Evolutionary conservation across 2,329 filamentous ascomycete species (phyloP), one percentile per base, ranked within the genome.

Genomic region (Rutstroemia sp.): DNA sequence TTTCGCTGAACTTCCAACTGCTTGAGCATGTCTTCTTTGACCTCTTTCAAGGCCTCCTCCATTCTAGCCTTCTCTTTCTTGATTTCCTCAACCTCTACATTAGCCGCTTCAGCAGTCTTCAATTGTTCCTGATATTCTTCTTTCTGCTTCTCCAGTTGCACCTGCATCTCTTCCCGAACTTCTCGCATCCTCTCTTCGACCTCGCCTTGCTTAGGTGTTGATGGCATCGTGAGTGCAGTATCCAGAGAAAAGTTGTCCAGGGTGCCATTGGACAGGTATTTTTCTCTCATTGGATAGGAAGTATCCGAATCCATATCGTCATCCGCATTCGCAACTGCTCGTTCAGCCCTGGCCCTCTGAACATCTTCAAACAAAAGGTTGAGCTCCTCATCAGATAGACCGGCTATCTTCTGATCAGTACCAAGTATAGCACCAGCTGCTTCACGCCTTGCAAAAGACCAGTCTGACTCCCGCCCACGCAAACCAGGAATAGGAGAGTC

Each of bases 231-330:
- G 51, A 99, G 78, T 12, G 86, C 87, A 1, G 94, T 99, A 69
- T 99, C 94, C 16, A 99, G 78, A 2, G 92, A 97, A 67, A 96
- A 94, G 69, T 95, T 96, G 72, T 99, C 94, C 53, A 97, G 79
- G 0, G 92, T 96, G 2, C 92, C 92, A 55, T 88, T 94, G 2
- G 92, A 96, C 75, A 96, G 82, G 71, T 97, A 97, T 68, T 97
- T 97, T 65, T 99, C 94, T 51, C 94, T 81, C 30, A 92, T 78
- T 1, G 90, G 87, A 67, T 92, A 96, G 0, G 92, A 96, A 27
- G 86, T 88, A 48, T 88, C 82, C 0, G 92, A 96, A 63, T 99
- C 94, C 54, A 86, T 83, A 69, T 97, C 94, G 56, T 96, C 92
- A 56, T 92, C 89, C 42, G 87, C 86, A 59, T 92, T 91, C 21